Conservation (phyloP, 345 rosid genomes). For the Durio zibethinus region DNA sequence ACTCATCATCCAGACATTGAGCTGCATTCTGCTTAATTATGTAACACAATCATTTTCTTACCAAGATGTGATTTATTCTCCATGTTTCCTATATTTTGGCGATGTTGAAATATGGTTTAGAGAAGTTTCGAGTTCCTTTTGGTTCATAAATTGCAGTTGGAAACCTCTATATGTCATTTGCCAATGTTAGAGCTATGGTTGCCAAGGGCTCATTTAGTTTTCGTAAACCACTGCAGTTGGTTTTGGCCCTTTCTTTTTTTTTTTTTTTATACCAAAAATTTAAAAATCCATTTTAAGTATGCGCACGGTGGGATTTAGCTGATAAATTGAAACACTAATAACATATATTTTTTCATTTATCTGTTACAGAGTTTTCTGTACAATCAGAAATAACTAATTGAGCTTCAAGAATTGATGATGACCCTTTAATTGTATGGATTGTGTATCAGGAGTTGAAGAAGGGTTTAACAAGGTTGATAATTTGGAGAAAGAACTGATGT, state of each 20-base stretch:
- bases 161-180: no score
- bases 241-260: slow-evolving; percentile 25
- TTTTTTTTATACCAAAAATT: background rate
- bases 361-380: background rate
- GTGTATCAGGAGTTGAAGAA: slow-evolving; percentile 12
- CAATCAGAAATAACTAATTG: slow-evolving; percentile 22
- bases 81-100: no score
- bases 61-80: no score
- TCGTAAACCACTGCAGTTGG: no score
- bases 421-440: background rate
- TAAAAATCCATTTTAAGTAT: background rate
- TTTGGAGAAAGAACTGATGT: slow-evolving; percentile 42
- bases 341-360: background rate
- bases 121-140: no score
- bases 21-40: no score
- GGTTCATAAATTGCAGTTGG: no score
- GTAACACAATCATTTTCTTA: no score
- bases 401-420: background rate
- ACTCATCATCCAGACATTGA: no score
- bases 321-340: background rate
- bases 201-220: no score
- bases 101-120: no score
- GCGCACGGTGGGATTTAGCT: background rate
- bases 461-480: slow-evolving; percentile 36
- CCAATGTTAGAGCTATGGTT: no score